Conservation (phyloP, 768 basidiomycete species). For the Pleurotus citrinopileatus region DNA sequence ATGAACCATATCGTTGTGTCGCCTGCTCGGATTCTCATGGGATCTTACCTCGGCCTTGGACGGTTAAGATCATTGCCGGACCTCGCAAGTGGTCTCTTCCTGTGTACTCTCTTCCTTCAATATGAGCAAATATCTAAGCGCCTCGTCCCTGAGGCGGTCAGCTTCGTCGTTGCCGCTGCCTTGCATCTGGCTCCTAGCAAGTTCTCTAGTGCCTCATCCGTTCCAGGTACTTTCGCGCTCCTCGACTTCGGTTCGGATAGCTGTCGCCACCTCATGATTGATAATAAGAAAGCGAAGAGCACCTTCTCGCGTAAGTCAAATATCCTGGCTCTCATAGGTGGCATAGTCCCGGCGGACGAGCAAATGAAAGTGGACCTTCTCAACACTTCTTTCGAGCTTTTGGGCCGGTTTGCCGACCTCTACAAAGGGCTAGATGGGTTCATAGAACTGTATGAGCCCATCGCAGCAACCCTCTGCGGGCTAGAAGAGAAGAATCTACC, state of each 20-base stretch:
- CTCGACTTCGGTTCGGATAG: constrained; percentile 63
- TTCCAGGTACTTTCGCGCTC: constrained; percentile 71
- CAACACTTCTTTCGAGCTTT: constrained; percentile 55
- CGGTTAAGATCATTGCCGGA: constrained; percentile 76
- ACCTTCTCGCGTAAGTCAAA: constrained; percentile 42
- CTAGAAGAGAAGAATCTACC: constrained; percentile 47
- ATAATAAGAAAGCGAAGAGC: constrained; percentile 36
- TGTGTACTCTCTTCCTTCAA: constrained; percentile 81
- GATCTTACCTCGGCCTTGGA: constrained; percentile 84
- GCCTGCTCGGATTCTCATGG: constrained; percentile 84
- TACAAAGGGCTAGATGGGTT: constrained; percentile 82
- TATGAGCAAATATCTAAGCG: constrained; percentile 86
- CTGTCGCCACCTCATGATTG: constrained; percentile 35
- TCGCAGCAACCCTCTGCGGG: constrained; percentile 53
- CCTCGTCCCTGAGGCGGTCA: constrained; percentile 84
- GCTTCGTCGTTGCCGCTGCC: constrained; percentile 71
- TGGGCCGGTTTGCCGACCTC: constrained; percentile 68
- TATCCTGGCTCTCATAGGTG: constrained; percentile 31
- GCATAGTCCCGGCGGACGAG: constrained; percentile 33
- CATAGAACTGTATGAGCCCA: constrained; percentile 78
- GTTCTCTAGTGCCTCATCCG: constrained; percentile 37
- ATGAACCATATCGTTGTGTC: constrained; percentile 87
- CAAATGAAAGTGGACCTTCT: constrained; percentile 77
- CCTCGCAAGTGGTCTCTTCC: constrained; percentile 82
- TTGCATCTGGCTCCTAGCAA: constrained; percentile 70